phyloP scores from a whole-genome alignment of 2,329 filamentous ascomycete genomes.

The Cadophora gregata region DNA sequence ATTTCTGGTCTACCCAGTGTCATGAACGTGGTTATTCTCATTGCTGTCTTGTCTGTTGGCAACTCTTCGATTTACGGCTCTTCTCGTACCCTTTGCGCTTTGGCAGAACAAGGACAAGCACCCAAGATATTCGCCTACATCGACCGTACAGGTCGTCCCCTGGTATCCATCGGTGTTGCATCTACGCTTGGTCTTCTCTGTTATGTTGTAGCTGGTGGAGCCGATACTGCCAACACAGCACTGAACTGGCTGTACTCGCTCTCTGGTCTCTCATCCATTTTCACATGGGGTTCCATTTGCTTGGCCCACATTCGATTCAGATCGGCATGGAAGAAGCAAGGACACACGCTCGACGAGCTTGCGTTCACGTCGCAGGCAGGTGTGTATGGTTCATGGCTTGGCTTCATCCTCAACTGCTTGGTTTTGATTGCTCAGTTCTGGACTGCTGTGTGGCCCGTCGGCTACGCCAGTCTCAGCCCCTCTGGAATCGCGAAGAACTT shows the following conservation, averaged over 20 bases:
- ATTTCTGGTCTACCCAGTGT: conserved; percentile 59
- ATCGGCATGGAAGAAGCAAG: conserved; percentile 61
- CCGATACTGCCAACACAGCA: conserved; percentile 52
- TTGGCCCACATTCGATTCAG: conserved; percentile 73
- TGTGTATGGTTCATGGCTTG: conserved; percentile 66
- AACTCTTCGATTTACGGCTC: conserved; percentile 65
- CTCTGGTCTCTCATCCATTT: conserved; percentile 66
- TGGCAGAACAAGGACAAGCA: conserved; percentile 64
- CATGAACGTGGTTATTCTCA: conserved; percentile 64
- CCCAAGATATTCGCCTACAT: conserved; percentile 63
- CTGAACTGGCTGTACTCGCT: conserved; percentile 71
- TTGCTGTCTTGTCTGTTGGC: conserved; percentile 64
- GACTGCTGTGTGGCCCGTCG: conserved; percentile 56
- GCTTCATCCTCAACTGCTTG: conserved; percentile 60
- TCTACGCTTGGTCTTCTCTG: conserved; percentile 51
- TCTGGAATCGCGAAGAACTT: conserved; percentile 54
- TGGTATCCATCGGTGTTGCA: conserved; percentile 52
- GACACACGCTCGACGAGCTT: conserved; percentile 67
- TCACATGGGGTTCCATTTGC: conserved; percentile 68
- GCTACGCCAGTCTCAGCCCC: conserved; percentile 34
- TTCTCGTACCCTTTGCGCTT: conserved; percentile 62
- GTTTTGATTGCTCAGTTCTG: conserved; percentile 48
- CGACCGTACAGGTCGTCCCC: conserved; percentile 61
- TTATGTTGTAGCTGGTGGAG: conserved; percentile 57
- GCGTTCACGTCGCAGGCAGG: conserved; percentile 67